These are phyloP conservation scores for Monosporascus cannonballus DNA, from an alignment of 2,329 filamentous ascomycete genomes.

Conservation along the genomic window DNA sequence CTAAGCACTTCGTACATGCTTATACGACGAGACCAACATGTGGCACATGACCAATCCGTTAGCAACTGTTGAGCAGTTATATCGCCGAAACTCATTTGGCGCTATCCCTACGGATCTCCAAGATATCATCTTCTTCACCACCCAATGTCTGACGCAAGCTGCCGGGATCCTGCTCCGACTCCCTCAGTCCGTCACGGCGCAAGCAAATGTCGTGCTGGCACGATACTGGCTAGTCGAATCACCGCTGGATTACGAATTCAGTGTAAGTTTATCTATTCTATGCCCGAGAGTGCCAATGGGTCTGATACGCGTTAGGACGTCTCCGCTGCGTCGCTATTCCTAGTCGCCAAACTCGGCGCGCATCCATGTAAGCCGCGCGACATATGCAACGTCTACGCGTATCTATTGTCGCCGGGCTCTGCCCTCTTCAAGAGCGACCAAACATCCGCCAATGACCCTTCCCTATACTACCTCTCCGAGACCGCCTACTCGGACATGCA, in stretches of 20 bases:
- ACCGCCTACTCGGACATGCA: slow-evolving; percentile 62
- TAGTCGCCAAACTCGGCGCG: slow-evolving; percentile 76
- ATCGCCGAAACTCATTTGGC: slow-evolving; percentile 47
- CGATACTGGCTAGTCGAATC: slow-evolving; percentile 68
- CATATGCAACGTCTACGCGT: slow-evolving; percentile 77
- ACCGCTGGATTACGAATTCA: slow-evolving; percentile 53
- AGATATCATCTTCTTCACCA: slow-evolving; percentile 64
- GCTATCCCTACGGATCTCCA: slow-evolving; percentile 62
- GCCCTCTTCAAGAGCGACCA: slow-evolving; percentile 38
- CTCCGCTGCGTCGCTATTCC: slow-evolving; percentile 75
- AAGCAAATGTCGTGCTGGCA: slow-evolving; percentile 75
- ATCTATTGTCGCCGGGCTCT: slow-evolving; percentile 61
- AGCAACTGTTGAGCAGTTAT: slow-evolving; percentile 65
- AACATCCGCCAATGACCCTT: slow-evolving; percentile 31
- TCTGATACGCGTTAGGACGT: slow-evolving; percentile 52
- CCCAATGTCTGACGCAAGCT: slow-evolving; percentile 68
- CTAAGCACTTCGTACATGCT: no score
- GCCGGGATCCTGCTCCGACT: slow-evolving; percentile 76
- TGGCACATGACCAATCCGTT: slow-evolving; percentile 64
- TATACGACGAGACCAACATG: slow-evolving; percentile 32
- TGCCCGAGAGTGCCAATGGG: slow-evolving; percentile 4
- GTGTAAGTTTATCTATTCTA: slow-evolving; percentile 28
- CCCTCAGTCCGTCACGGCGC: slow-evolving; percentile 78
- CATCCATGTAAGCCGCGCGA: slow-evolving; percentile 71
- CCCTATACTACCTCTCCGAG: slow-evolving; percentile 66